A percentile compares a stretch with the other conserved stretches of the same genome.
These are phyloP conservation scores for Drosera capensis DNA, from an alignment of 148 eudicot genomes.

Conservation along the genomic window DNA sequence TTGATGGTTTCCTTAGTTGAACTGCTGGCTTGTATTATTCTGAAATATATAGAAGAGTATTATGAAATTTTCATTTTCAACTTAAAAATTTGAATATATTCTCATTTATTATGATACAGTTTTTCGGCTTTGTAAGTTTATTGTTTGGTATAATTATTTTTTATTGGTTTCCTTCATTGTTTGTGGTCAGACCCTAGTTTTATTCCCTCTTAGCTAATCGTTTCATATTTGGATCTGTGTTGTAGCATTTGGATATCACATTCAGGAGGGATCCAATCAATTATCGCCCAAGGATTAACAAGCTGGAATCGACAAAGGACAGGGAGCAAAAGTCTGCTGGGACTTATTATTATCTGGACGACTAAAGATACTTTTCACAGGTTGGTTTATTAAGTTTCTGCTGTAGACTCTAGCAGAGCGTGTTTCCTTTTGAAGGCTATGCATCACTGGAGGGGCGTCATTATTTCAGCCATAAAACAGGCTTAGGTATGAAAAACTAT, in stretches of 20 bases:
- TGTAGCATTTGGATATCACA: constrained; percentile 75
- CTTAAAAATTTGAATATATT: no score
- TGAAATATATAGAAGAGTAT: background rate
- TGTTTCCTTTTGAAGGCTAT: no score
- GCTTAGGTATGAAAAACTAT: no score
- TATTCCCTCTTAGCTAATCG: background rate
- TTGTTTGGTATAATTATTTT: no score
- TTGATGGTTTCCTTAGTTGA: background rate
- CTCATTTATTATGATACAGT: no score
- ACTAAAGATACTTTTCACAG: constrained; percentile 31
- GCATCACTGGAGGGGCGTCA: no score
- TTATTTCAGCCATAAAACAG: no score
- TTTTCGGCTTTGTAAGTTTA: no score
- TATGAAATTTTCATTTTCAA: no score
- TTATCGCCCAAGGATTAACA: constrained; percentile 73
- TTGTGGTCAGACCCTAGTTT: background rate
- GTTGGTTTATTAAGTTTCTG: constrained; percentile 11
- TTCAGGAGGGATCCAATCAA: constrained; percentile 86
- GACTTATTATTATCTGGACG: constrained; percentile 80
- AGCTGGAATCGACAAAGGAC: constrained; percentile 76
- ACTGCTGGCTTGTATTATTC: background rate
- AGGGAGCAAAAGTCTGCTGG: constrained; percentile 86
- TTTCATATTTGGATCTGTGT: background rate
- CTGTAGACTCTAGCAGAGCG: no score
- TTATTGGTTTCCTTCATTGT: background rate